Percentiles rank a stretch among this genome's conserved stretches.
phyloP scores from a whole-genome alignment of 768 basidiomycete genomes.

The Pleurotus platypus region DNA sequence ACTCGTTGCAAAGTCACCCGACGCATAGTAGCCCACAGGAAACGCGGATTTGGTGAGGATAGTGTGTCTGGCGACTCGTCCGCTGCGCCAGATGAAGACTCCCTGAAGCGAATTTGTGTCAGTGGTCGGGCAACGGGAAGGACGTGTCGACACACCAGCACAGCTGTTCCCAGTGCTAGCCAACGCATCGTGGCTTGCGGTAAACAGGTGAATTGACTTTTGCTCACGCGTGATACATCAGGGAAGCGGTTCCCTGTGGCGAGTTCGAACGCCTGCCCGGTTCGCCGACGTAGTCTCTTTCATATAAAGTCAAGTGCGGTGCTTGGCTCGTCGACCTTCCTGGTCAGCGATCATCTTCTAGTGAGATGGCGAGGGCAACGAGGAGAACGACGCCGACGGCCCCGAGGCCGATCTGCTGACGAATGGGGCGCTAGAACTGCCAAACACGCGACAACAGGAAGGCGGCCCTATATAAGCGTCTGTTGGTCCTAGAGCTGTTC shows the following conservation, averaged over 20 bases:
- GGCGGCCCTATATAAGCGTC: not conserved
- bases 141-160: not conserved
- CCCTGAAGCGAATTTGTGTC: constrained; percentile 25
- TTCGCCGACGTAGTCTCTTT: too few relatives aligned
- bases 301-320: too few relatives aligned
- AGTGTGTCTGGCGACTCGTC: constrained; percentile 33
- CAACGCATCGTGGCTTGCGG: not conserved
- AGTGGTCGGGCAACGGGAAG: too few relatives aligned
- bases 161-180: not conserved
- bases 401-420: not conserved
- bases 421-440: not conserved
- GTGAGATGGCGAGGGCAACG: too few relatives aligned
- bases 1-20: constrained; percentile 43
- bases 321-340: too few relatives aligned
- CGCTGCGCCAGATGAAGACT: constrained; percentile 40
- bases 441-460: constrained; percentile 5
- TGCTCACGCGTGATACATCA: too few relatives aligned
- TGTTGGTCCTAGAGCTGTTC: not conserved
- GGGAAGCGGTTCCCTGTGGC: too few relatives aligned
- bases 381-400: not conserved
- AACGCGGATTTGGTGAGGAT: constrained; percentile 40
- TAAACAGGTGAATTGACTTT: too few relatives aligned
- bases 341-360: too few relatives aligned
- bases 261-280: too few relatives aligned
- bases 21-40: constrained; percentile 46